These are phyloP conservation scores for Linderniella brevidens DNA, from an alignment of 257 asterid species.

Conservation along the genomic window DNA sequence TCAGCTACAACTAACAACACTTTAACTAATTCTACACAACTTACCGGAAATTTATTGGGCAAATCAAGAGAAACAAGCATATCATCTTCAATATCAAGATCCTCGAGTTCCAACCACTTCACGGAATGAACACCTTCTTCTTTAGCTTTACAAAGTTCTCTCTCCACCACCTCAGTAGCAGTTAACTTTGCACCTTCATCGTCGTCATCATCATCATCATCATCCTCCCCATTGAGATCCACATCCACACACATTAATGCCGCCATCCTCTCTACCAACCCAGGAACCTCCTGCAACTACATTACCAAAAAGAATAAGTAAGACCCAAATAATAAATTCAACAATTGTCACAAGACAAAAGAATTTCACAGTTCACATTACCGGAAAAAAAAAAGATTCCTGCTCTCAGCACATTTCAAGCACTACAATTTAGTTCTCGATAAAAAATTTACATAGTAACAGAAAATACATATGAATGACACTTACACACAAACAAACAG, in stretches of 20 bases:
- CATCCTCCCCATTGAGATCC: constrained; percentile 37
- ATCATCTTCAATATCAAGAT: constrained; percentile 55
- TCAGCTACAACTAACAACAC: too few species aligned
- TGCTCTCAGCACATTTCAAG: too few species aligned
- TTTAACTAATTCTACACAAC: constrained; percentile 2
- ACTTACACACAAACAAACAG: too few species aligned
- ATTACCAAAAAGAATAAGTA: constrained; percentile 12
- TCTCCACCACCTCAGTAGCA: constrained; percentile 43
- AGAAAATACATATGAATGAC: too few species aligned
- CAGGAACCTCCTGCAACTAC: constrained; percentile 81
- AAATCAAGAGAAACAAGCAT: constrained; percentile 58
- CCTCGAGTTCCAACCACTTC: constrained; percentile 95
- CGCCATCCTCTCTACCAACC: constrained; percentile 90
- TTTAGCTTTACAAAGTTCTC: constrained; percentile 34
- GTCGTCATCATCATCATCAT: constrained; percentile 21
- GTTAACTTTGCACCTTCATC: constrained; percentile 24
- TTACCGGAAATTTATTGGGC: constrained; percentile 76
- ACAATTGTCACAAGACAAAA: not conserved
- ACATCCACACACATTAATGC: constrained; percentile 77
- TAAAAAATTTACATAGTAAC: too few species aligned
- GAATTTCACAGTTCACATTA: too few species aligned
- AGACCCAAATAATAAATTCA: not conserved
- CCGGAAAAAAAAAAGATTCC: too few species aligned
- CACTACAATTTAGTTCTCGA: too few species aligned
- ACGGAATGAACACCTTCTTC: constrained; percentile 33